These are phyloP conservation scores for Aspergillus clavatus DNA, from an alignment of 2,329 filamentous ascomycete genomes.

Conservation along the genomic window DNA sequence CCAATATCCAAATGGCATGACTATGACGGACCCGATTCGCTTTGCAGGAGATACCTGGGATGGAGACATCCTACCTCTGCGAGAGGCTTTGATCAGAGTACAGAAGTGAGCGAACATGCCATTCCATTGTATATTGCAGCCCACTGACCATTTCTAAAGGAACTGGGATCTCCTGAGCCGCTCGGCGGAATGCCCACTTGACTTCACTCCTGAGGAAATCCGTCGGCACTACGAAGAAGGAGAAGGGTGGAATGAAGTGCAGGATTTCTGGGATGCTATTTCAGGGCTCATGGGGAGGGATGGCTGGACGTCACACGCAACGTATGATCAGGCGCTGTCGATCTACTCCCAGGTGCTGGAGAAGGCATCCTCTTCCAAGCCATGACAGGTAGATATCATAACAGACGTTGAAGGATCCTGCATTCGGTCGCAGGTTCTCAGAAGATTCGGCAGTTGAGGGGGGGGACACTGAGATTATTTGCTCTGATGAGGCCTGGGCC, in stretches of 20 bases:
- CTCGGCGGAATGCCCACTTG: slow-evolving; percentile 4
- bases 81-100: slow-evolving; percentile 18
- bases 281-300: slow-evolving; percentile 9
- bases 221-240: slow-evolving; percentile 10
- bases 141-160: background rate
- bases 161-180: background rate
- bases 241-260: slow-evolving; percentile 9
- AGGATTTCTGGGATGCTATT: slow-evolving; percentile 12
- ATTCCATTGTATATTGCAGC: background rate
- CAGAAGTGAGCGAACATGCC: slow-evolving; percentile 14
- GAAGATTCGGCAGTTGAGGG: too few species aligned
- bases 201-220: slow-evolving; percentile 11
- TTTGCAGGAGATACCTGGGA: slow-evolving; percentile 30
- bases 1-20: slow-evolving; percentile 21
- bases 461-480: too few species aligned
- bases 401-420: too few species aligned
- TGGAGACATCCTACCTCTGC: slow-evolving; percentile 28
- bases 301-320: slow-evolving; percentile 11
- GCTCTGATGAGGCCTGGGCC: too few species aligned
- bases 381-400: too few species aligned
- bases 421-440: too few species aligned
- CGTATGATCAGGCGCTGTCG: slow-evolving; percentile 7
- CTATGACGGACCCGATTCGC: slow-evolving; percentile 23
- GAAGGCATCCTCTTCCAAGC: background rate
- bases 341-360: slow-evolving; percentile 4